Percentiles rank a stretch among this genome's conserved stretches.
Evolutionary conservation across 2,329 filamentous ascomycete species (phyloP).

Genomic region (Diaporthe amygdali): DNA sequence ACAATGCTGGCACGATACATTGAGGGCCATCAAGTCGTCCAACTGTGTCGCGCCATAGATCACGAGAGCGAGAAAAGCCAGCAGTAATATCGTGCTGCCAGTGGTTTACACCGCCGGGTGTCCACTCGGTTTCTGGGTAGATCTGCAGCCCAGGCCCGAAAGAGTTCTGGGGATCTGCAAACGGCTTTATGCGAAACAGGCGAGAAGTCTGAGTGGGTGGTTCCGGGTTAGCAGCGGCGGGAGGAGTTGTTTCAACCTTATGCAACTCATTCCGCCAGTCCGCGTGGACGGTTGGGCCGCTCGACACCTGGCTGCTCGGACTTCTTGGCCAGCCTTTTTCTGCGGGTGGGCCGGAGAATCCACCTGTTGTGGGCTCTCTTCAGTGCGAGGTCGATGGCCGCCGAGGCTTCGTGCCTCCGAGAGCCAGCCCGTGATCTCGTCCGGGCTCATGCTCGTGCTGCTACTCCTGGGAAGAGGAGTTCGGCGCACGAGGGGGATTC

Average conservation of each 20-base stretch:
- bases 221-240: slow-evolving; percentile 6
- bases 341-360: slow-evolving; percentile 3
- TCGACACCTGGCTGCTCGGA: neutral
- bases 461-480: neutral
- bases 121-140: neutral
- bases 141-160: slow-evolving; percentile 4
- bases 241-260: slow-evolving; percentile 22
- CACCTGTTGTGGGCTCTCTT: neutral
- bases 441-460: neutral
- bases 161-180: slow-evolving; percentile 20
- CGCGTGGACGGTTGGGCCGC: neutral
- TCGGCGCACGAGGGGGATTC: neutral
- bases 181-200: slow-evolving; percentile 22
- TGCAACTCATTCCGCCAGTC: slow-evolving; percentile 8
- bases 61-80: neutral
- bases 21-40: neutral
- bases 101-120: neutral
- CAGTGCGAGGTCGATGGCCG: neutral
- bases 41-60: neutral
- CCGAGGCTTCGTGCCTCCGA: neutral
- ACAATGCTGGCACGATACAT: neutral
- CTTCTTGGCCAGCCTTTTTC: neutral
- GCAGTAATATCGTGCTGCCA: neutral
- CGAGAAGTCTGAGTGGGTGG: slow-evolving; percentile 19
- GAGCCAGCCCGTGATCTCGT: neutral